Base-by-base conservation (phyloP, 164 flowering plant genomes). In the Cinnamomum micranthum region DNA sequence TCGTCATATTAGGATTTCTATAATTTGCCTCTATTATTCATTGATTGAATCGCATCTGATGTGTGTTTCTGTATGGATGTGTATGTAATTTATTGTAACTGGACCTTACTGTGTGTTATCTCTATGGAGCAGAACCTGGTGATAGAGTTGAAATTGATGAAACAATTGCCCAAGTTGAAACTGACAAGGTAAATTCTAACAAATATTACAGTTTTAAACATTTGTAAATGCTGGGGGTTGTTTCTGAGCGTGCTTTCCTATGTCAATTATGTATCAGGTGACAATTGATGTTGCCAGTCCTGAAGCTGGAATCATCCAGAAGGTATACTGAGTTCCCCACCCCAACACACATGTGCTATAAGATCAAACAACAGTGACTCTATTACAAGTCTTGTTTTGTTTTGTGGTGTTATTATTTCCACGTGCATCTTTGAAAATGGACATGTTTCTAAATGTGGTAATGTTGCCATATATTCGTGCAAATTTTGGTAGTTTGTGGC, bases 261-360 rank as follows among this genome's bases (percentile, higher is more conserved):
- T 72, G 69, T 78, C 71, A 72, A 10, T 70, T 25, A 71, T 41
- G 17, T 59, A 22, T 75, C 80, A 90, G 99, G 98, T 95, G 79
- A 93, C 99, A 19, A 95, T 95, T 85, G 99, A 93, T 85, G 94
- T 95, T 78, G 80, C 86, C 28, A 93, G 99, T 83, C 98, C 99
- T 55, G 93, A 90, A 87, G 86, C 94, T 35, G 98, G 99, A 76
- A 87, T 93, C 27, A 88, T 95, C 68, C 84, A 89, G 73, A 82
- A 92, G 97, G 99, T 95, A 77, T 41, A 7, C 47, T 41, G 9
- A 41, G 47, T 41, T 41, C 47, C 2, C 47, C 47, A 41, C 47
- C 47, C 10, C 47, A 41, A 41, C 47, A 41, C 47, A 33, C 41
- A 41, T 11, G 1, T 41, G 47, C 47, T 6, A 9, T 41, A 41